These are phyloP conservation scores for Coccomyxa subellipsoidea DNA, from an alignment of 163 green algal species.

Conservation along the genomic window DNA sequence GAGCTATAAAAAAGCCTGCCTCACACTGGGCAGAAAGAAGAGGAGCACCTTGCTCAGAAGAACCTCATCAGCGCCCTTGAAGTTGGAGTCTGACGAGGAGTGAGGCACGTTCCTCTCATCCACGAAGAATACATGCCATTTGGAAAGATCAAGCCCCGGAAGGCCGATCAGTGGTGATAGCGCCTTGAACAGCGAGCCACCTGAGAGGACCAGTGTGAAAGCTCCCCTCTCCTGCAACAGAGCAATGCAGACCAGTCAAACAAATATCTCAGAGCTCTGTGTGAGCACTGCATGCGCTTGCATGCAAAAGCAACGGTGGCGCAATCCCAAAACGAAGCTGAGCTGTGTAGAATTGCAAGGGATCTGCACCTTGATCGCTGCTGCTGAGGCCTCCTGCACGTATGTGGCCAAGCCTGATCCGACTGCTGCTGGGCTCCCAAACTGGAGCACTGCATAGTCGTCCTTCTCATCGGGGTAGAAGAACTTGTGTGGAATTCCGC, in stretches of 20 bases:
- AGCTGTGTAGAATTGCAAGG: too few relatives aligned
- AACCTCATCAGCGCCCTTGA: conserved; percentile 61
- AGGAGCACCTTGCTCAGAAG: conserved; percentile 68
- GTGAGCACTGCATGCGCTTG: not conserved
- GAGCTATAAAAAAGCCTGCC: too few relatives aligned
- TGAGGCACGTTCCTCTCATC: conserved; percentile 87
- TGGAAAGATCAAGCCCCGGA: conserved; percentile 51
- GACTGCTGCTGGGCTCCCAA: conserved; percentile 53
- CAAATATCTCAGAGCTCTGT: not conserved
- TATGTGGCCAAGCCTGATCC: conserved; percentile 48
- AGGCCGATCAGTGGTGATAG: conserved; percentile 42
- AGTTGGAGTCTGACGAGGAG: conserved; percentile 69
- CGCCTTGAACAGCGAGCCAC: conserved; percentile 58
- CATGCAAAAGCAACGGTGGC: too few relatives aligned
- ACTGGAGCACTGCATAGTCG: conserved; percentile 52
- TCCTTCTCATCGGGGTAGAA: conserved; percentile 55
- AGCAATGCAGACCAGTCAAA: not conserved
- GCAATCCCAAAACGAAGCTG: too few relatives aligned
- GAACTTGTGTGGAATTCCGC: conserved; percentile 62
- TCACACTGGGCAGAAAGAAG: too few relatives aligned
- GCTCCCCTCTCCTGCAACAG: conserved; percentile 45
- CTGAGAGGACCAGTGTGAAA: conserved; percentile 76
- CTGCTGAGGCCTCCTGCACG: conserved; percentile 44
- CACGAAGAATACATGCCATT: conserved; percentile 77
- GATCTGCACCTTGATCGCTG: conserved; percentile 48